phyloP scores from a whole-genome alignment of 2,329 filamentous ascomycete genomes.

The Ophiognomonia clavigignenti-juglandacearum region DNA sequence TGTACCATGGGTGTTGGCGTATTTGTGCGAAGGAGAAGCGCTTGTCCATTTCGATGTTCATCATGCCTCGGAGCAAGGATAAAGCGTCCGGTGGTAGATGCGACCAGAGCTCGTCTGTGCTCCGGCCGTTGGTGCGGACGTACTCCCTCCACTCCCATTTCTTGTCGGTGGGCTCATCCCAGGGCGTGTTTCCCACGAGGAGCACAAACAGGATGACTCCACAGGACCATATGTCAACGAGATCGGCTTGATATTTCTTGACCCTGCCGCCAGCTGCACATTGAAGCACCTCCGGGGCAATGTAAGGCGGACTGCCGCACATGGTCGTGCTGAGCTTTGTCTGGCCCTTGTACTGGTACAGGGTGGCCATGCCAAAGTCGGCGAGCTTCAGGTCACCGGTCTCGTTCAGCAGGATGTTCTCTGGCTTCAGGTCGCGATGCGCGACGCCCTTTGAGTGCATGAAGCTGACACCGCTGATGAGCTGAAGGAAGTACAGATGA shows the following conservation, averaged over 20 bases:
- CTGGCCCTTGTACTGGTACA: conserved; percentile 85
- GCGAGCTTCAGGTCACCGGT: conserved; percentile 88
- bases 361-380: conserved; percentile 91
- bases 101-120: conserved; percentile 80
- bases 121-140: conserved; percentile 70
- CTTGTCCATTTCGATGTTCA: conserved; percentile 68
- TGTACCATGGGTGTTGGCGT: conserved; percentile 92
- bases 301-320: conserved; percentile 94
- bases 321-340: conserved; percentile 81
- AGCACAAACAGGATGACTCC: conserved; percentile 97
- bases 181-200: conserved; percentile 92
- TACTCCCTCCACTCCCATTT: conserved; percentile 95
- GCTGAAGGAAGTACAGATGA: conserved; percentile 91
- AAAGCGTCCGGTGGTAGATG: conserved; percentile 68
- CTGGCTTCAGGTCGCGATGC: conserved; percentile 87
- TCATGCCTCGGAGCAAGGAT: conserved; percentile 87
- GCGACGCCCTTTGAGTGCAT: conserved; percentile 96
- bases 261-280: conserved; percentile 47
- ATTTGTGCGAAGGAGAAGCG: conserved; percentile 86
- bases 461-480: conserved; percentile 85
- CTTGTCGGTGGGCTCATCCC: conserved; percentile 82
- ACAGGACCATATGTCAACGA: conserved; percentile 94
- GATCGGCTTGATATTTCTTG: conserved; percentile 66
- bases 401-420: conserved; percentile 86
- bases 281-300: conserved; percentile 82